Evolutionary conservation across 495 filamentous ascomycete species (phyloP).

Genomic region (Friedmanniomyces endolithicus): DNA sequence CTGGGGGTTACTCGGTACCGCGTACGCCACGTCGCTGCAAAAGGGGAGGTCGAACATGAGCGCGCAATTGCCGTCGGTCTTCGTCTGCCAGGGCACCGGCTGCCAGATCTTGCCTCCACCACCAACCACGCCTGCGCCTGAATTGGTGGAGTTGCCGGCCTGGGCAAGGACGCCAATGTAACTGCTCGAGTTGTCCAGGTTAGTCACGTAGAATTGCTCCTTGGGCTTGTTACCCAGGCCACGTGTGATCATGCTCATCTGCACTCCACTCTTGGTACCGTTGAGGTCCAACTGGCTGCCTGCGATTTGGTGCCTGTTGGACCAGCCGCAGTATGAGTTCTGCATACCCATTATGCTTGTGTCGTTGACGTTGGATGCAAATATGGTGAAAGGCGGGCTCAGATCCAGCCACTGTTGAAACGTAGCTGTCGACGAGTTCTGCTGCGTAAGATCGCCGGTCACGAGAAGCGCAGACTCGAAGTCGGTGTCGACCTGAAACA

Average conservation of each 20-base stretch:
- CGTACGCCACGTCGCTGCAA: constrained; percentile 76
- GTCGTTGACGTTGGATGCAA: constrained; percentile 55
- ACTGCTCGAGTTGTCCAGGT: constrained; percentile 53
- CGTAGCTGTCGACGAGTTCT: constrained; percentile 28
- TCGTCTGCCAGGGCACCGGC: constrained; percentile 58
- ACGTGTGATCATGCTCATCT: constrained; percentile 53
- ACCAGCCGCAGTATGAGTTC: constrained; percentile 38
- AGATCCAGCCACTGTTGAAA: constrained; percentile 45
- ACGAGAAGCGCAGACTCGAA: constrained; percentile 60
- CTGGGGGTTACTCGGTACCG: constrained; percentile 66
- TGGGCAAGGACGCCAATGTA: constrained; percentile 64
- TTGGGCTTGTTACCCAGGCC: constrained; percentile 52
- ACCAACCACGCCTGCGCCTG: constrained; percentile 40
- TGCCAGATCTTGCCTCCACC: constrained; percentile 63
- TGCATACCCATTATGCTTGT: constrained; percentile 51
- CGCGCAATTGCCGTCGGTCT: constrained; percentile 64
- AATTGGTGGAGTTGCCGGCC: constrained; percentile 40
- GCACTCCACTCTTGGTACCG: constrained; percentile 33
- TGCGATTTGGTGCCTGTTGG: constrained; percentile 48
- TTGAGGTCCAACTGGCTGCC: constrained; percentile 34
- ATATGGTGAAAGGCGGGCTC: constrained; percentile 56
- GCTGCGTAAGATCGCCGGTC: constrained; percentile 53
- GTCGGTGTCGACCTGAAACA: constrained; percentile 73
- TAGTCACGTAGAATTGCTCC: constrained; percentile 72
- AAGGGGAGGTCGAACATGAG: constrained; percentile 73